Evolutionary conservation across 1,284 basidiomycete genomes (phyloP).

Genomic region (Trichosporon inkin): DNA sequence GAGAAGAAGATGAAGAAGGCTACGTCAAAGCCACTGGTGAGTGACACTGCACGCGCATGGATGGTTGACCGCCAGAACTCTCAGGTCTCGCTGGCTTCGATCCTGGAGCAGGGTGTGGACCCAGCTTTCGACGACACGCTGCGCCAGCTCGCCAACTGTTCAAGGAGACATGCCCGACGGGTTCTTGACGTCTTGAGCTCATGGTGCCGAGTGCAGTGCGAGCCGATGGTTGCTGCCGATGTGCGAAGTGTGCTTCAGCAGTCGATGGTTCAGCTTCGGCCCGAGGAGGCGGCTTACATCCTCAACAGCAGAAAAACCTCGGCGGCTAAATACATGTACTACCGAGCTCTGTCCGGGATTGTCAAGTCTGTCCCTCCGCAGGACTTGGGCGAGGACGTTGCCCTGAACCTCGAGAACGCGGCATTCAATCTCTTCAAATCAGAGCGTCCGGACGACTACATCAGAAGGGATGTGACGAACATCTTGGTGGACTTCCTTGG

Average conservation of each 20-base stretch:
- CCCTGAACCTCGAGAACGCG: conserved; percentile 72
- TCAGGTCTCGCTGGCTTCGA: conserved; percentile 62
- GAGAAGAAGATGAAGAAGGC: conserved; percentile 72
- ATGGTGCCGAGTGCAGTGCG: conserved; percentile 75
- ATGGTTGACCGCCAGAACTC: conserved; percentile 55
- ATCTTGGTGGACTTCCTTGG: conserved; percentile 77
- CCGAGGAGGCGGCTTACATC: conserved; percentile 58
- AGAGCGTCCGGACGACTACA: conserved; percentile 63
- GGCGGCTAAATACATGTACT: conserved; percentile 81
- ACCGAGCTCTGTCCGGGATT: conserved; percentile 73
- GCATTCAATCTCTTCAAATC: conserved; percentile 79
- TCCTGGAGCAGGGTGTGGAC: conserved; percentile 68
- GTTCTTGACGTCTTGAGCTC: conserved; percentile 82
- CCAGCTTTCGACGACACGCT: conserved; percentile 73
- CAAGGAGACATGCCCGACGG: conserved; percentile 73
- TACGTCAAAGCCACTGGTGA: conserved; percentile 63
- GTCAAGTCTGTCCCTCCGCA: conserved; percentile 69
- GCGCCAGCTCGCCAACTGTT: conserved; percentile 77
- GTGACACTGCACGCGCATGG: conserved; percentile 33
- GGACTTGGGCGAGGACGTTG: conserved; percentile 68
- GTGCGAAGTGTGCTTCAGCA: conserved; percentile 39
- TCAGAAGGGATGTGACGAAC: conserved; percentile 69
- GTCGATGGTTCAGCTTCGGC: conserved; percentile 39
- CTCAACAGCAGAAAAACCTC: conserved; percentile 70
- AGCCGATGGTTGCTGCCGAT: conserved; percentile 57